Conservation (phyloP, 768 basidiomycete genomes). For the Auricularia heimuer region DNA sequence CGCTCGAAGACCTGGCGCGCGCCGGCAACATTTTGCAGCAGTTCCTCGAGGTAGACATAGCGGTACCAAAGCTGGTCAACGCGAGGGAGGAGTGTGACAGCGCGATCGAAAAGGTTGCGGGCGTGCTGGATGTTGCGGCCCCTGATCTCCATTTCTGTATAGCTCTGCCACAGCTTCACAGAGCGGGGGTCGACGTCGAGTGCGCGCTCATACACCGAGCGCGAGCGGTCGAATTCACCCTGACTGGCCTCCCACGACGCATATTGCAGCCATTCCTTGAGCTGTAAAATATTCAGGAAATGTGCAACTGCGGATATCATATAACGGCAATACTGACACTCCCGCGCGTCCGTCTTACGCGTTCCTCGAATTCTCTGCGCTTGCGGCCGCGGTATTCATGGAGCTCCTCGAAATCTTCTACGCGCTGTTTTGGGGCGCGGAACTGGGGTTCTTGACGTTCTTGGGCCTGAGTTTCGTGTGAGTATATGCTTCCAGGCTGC, state of each 20-base stretch:
- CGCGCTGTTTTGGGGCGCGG: constrained; percentile 86
- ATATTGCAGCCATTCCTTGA: constrained; percentile 37
- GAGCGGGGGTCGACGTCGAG: constrained; percentile 90
- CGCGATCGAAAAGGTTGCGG: constrained; percentile 93
- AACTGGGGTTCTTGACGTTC: constrained; percentile 91
- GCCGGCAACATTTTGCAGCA: constrained; percentile 91
- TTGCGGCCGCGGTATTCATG: constrained; percentile 78
- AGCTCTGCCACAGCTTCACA: constrained; percentile 81
- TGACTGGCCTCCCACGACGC: constrained; percentile 75
- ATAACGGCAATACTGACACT: constrained; percentile 17
- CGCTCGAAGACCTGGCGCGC: constrained; percentile 97
- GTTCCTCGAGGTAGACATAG: constrained; percentile 96
- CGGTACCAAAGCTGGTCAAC: constrained; percentile 99
- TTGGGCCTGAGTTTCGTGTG: constrained; percentile 61
- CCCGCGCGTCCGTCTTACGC: constrained; percentile 34
- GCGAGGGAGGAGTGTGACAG: constrained; percentile 90
- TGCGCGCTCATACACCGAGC: constrained; percentile 94
- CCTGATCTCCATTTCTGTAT: constrained; percentile 93
- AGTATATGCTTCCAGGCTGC: neutral
- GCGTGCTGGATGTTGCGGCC: constrained; percentile 95
- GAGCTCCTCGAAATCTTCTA: constrained; percentile 86
- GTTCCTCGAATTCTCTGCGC: constrained; percentile 82
- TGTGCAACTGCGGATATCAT: neutral
- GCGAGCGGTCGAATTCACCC: constrained; percentile 89
- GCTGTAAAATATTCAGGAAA: constrained; percentile 17